phyloP scores from a whole-genome alignment of 2,329 filamentous ascomycete species.

The Cryphonectria nitschkei region DNA sequence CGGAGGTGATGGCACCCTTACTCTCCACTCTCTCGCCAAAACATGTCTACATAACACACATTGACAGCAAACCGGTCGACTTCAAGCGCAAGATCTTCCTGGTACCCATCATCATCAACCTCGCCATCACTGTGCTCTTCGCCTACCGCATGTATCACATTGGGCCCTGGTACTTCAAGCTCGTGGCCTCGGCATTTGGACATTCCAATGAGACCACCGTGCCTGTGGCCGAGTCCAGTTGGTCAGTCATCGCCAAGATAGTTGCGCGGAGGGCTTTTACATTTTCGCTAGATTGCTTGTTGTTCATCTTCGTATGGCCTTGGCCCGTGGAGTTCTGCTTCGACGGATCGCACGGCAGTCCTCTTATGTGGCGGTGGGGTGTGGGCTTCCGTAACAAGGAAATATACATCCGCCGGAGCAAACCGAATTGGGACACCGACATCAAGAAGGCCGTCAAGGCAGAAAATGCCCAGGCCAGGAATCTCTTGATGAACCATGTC shows the following conservation, averaged over 20 bases:
- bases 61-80: conserved; percentile 70
- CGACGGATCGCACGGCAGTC: conserved; percentile 61
- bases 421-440: conserved; percentile 67
- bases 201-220: conserved; percentile 69
- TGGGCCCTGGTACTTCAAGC: conserved; percentile 71
- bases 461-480: conserved; percentile 52
- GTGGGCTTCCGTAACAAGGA: conserved; percentile 80
- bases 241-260: conserved; percentile 59
- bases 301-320: conserved; percentile 69
- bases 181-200: conserved; percentile 68
- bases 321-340: conserved; percentile 76
- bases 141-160: conserved; percentile 70
- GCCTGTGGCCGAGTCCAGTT: conserved; percentile 58
- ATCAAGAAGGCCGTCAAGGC: conserved; percentile 56
- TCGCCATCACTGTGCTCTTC: conserved; percentile 66
- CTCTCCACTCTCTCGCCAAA: conserved; percentile 66
- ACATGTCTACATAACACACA: conserved; percentile 82
- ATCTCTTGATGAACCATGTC: conserved; percentile 64
- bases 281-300: conserved; percentile 74
- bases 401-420: conserved; percentile 78
- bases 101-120: conserved; percentile 78
- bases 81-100: conserved; percentile 85
- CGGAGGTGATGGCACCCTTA: conserved; percentile 67
- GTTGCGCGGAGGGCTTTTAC: conserved; percentile 63
- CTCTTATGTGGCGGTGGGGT: conserved; percentile 71